Base-by-base conservation (phyloP, 2,329 filamentous ascomycete genomes). In the Ophiostoma angusticollis region DNA sequence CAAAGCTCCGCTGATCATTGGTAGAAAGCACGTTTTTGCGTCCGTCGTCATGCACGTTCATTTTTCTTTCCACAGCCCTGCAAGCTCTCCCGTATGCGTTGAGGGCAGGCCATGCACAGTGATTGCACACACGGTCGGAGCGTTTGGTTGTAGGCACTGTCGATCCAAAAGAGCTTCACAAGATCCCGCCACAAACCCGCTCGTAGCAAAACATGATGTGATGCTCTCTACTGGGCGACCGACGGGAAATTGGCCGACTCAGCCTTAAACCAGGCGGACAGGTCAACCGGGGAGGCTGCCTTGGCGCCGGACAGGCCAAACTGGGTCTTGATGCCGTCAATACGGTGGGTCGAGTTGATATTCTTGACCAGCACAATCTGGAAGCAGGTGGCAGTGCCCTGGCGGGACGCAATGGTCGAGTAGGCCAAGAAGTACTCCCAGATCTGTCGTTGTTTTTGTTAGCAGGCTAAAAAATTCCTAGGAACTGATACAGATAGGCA, bases 341-440 rank as follows among this genome's bases (percentile, higher is more conserved):
- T 65, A 49, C 85, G 80, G 65, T 93, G 84, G 23, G 76, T 84
- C 25, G 80, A 78, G 67, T 93, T 93, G 61, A 93, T 71, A 66
- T 93, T 93, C 76, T 93, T 93, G 59, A 89, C 81, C 43, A 85
- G 65, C 14, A 78, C 78, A 52, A 93, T 82, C 66, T 93, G 85
- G 68, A 77, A 93, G 70, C 84, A 91, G 23, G 83, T 85, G 40
- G 84, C 85, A 49, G 72, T 70, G 49, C 85, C 85, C 61, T 93
- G 84, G 55, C 85, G 79, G 19, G 84, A 84, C 54, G 74, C 75
- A 58, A 93, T 93, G 56, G 79, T 84, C 14, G 82, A 84, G 60
- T 78, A 87, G 47, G 84, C 83, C 45, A 93, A 74, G 75, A 93
- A 93, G 63, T 78, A 85, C 57, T 93, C 84, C 85, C 85, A 93